phyloP scores from a whole-genome alignment of 1,284 basidiomycete genomes.

The Tremellales sp. region DNA sequence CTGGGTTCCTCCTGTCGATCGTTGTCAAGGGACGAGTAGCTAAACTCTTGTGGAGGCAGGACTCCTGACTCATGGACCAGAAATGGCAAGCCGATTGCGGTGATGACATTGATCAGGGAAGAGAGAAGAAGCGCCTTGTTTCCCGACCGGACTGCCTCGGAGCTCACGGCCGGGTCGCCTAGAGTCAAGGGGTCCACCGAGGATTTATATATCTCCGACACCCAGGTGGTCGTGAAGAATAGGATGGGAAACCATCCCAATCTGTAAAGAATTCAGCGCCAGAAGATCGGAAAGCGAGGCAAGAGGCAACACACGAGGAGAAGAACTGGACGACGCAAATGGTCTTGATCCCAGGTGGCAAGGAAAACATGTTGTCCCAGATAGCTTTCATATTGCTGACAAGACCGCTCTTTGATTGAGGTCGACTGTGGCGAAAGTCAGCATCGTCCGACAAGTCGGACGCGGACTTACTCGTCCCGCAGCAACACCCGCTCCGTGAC shows the following conservation, averaged over 20 bases:
- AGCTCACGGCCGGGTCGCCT: constrained; percentile 51
- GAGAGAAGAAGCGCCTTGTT: constrained; percentile 77
- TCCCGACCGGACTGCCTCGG: constrained; percentile 73
- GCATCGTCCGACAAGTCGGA: background rate
- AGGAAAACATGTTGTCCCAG: constrained; percentile 61
- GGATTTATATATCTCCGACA: constrained; percentile 76
- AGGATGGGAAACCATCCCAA: constrained; percentile 84
- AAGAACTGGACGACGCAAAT: constrained; percentile 81
- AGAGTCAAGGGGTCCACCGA: constrained; percentile 36
- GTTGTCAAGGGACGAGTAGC: constrained; percentile 16
- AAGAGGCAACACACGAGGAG: constrained; percentile 54
- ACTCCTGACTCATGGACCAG: constrained; percentile 55
- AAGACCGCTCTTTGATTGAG: constrained; percentile 35
- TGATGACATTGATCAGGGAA: constrained; percentile 63
- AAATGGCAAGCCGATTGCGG: constrained; percentile 69
- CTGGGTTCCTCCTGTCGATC: constrained; percentile 15
- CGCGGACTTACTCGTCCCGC: constrained; percentile 48
- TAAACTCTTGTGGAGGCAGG: constrained; percentile 12
- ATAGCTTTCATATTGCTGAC: constrained; percentile 51
- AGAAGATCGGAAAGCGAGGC: background rate
- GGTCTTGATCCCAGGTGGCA: constrained; percentile 71
- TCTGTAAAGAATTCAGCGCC: constrained; percentile 48
- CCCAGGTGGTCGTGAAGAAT: constrained; percentile 82
- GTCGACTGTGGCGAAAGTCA: constrained; percentile 36
- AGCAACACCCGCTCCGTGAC: constrained; percentile 76